These are phyloP conservation scores for Macrocybe gigantea DNA, from an alignment of 768 basidiomycete species.

Conservation along the genomic window DNA sequence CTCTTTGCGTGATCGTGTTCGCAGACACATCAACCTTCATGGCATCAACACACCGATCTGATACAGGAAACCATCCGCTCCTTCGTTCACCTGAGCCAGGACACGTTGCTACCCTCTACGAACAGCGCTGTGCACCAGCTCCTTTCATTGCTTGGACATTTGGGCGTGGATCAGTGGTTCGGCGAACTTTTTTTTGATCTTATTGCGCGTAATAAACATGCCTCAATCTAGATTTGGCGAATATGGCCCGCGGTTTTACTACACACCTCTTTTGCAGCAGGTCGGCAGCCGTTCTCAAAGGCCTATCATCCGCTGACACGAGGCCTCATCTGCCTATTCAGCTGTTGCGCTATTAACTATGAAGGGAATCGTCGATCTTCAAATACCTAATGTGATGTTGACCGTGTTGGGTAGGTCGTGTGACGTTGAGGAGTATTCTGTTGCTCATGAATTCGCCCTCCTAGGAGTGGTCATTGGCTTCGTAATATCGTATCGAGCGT, in stretches of 20 bases:
- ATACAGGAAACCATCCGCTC: too few species aligned
- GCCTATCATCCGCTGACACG: background rate
- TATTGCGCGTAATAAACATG: background rate
- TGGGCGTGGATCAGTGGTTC: constrained; percentile 37
- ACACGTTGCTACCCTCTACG: too few species aligned
- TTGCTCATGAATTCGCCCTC: background rate
- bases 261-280: constrained; percentile 51
- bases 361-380: constrained; percentile 28
- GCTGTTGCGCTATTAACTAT: constrained; percentile 40
- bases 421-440: background rate
- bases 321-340: constrained; percentile 10
- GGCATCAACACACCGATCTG: too few species aligned
- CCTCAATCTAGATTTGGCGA: constrained; percentile 39
- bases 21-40: too few species aligned
- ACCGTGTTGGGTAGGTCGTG: constrained; percentile 47
- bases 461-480: constrained; percentile 52
- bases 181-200: constrained; percentile 4
- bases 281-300: constrained; percentile 16
- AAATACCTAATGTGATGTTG: constrained; percentile 52
- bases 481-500: constrained; percentile 61
- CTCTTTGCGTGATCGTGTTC: too few species aligned
- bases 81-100: too few species aligned
- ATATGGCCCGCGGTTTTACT: constrained; percentile 67
- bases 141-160: constrained; percentile 30
- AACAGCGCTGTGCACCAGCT: too few species aligned